Base-by-base conservation (phyloP, 129 eudicot species). In the Centella asiatica region DNA sequence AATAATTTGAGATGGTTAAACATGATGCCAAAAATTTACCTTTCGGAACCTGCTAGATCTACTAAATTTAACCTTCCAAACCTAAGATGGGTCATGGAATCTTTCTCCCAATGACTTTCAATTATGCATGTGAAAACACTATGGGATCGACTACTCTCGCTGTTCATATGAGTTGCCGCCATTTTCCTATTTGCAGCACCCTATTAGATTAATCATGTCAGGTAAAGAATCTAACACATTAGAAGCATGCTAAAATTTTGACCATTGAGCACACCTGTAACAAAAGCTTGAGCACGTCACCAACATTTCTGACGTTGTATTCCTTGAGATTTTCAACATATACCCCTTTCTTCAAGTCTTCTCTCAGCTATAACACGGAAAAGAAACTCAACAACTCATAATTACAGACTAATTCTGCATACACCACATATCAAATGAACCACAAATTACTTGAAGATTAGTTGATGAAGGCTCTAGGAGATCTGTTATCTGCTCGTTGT, bases 71-170 rank as follows among this genome's bases (percentile, higher is more conserved):
- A 70, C 80, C 97, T 82, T 63, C 83, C 90, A 82, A 82, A 89
- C 66, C 97, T 77, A 73, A 80, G 74, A 70, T 85, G 94, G 6
- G 81, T 70, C 78, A 78, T 79, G 7, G 87, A 80, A 67, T 89
- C 97, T 58, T 77, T 85, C 69, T 89, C 97, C 95, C 97, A 85
- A 15, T 73, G 80, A 73, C 97, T 89, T 79, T 89, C 97, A 71
- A 89, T 73, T 26, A 73, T 66, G 81, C 97, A 89, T 34, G 95
- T 89, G 74, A 89, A 85, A 66, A 89, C 97, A 66, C 97, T 89
- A 59, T 89, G 95, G 66, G 97, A 89, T 34, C 97, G 80, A 60
- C 97, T 89, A 73, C 97, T 89, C 72, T 80, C 95, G 49, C 90
- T 85, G 70, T 89, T 89, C 97, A 89, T 89, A 69, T 80, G 69